A percentile compares a stretch with the other conserved stretches of the same genome.
These are phyloP conservation scores for Phialophora chinensis DNA, from an alignment of 2,329 filamentous ascomycete species.

Conservation along the genomic window DNA sequence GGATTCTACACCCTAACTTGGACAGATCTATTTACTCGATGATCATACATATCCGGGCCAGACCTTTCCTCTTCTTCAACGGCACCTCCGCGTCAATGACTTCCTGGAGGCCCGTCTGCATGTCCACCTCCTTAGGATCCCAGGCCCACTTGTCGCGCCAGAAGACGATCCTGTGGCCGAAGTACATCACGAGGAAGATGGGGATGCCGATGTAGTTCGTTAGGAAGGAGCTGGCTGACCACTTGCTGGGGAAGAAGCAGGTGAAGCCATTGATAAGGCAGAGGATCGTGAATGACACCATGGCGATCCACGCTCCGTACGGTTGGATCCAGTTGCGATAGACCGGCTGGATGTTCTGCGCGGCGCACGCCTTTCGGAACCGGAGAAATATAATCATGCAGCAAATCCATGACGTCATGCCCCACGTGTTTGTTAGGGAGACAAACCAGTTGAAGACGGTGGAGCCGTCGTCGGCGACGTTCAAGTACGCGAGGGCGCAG, in stretches of 20 bases:
- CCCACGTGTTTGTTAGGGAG: constrained; percentile 65
- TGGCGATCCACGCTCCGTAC: constrained; percentile 67
- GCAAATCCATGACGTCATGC: constrained; percentile 68
- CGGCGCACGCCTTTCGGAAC: constrained; percentile 59
- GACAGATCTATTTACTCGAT: constrained; percentile 39
- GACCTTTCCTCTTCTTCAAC: constrained; percentile 43
- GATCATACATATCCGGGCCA: constrained; percentile 43
- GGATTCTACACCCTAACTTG: background rate
- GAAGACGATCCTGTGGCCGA: constrained; percentile 57
- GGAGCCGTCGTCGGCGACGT: constrained; percentile 63
- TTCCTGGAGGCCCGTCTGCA: constrained; percentile 61
- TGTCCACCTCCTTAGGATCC: constrained; percentile 57
- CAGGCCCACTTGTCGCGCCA: constrained; percentile 60
- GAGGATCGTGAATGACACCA: constrained; percentile 65
- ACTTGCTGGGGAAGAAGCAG: constrained; percentile 71
- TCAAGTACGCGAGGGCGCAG: constrained; percentile 71
- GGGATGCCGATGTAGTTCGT: constrained; percentile 71
- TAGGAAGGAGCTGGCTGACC: constrained; percentile 68
- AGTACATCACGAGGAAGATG: constrained; percentile 65
- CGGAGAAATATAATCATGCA: constrained; percentile 66
- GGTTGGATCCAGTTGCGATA: constrained; percentile 64
- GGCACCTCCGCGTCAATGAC: constrained; percentile 55
- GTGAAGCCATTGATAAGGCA: constrained; percentile 76
- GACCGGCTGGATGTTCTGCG: constrained; percentile 58
- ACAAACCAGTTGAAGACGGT: constrained; percentile 75